Evolutionary conservation across 2,329 filamentous ascomycete species (phyloP), one percentile per base, ranked within the genome.

Genomic region (Colletotrichum melonis): DNA sequence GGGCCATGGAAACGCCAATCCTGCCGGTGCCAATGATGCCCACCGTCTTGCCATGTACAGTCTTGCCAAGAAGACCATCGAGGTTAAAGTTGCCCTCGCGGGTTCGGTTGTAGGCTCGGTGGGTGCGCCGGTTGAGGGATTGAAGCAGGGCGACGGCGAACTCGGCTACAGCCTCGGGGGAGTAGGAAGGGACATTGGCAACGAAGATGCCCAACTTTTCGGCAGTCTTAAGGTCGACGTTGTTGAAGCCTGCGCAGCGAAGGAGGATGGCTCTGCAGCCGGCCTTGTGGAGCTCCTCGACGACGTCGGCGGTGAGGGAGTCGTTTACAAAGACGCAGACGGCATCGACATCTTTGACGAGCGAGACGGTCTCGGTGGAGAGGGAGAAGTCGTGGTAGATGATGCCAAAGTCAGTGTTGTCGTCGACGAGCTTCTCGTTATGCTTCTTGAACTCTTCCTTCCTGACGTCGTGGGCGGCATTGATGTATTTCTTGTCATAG

Each of bases 241-340:
- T 90, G 83, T 93, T 92, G 85, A 86, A 92, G 69, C 92, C 92
- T 1, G 92, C 92, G 80, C 92, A 93, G 65, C 92, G 90, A 68
- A 93, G 85, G 28, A 92, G 87, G 75, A 93, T 85, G 64, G 89
- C 89, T 60, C 85, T 85, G 57, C 91, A 86, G 77, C 90, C 90
- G 55, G 80, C 75, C 24, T 78, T 73, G 66, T 86, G 82, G 9
- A 93, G 86, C 0, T 83, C 81, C 24, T 83, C 80, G 56, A 93
- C 84, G 52, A 92, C 88, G 1, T 82, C 78, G 5, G 81, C 84
- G 66, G 85, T 82, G 24, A 92, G 83, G 5, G 81, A 81, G 81
- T 93, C 92, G 80, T 93, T 93, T 79, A 93, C 92, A 77, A 93
- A 93, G 77, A 90, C 88, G 81, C 91, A 93, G 62, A 93, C 85